Conservation (phyloP, 192 early-diverging fungal species). For the Coemansia sp. region DNA sequence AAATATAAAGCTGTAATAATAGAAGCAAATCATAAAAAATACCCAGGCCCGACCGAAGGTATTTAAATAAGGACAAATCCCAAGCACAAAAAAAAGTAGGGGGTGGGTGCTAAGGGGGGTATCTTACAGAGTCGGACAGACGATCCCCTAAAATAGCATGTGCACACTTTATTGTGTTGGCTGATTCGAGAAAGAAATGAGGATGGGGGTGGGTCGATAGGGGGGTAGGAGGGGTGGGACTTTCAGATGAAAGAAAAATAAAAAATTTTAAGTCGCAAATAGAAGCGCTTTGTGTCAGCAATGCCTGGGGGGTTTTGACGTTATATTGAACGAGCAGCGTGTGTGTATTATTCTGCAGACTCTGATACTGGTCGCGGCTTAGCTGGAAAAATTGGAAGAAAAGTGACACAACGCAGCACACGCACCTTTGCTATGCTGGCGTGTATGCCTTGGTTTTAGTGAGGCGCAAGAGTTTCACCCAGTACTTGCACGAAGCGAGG, state of each 20-base stretch:
- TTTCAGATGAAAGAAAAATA: constrained; percentile 2
- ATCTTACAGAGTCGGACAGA: constrained; percentile 6
- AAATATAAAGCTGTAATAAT: constrained; percentile 3
- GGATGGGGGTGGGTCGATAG: neutral
- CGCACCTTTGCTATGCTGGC: too few species aligned
- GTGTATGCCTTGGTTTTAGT: too few species aligned
- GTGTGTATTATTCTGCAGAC: too few species aligned
- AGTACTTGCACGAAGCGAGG: too few species aligned
- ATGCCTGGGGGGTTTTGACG: too few species aligned
- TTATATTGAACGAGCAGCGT: too few species aligned
- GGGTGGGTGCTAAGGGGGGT: neutral
- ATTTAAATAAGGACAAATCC: constrained; percentile 15
- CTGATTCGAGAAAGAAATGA: constrained; percentile 1
- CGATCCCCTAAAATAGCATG: constrained; percentile 33
- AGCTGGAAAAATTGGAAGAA: too few species aligned
- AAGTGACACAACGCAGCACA: too few species aligned
- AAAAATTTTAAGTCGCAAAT: neutral
- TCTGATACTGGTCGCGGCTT: too few species aligned
- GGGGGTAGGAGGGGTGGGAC: neutral
- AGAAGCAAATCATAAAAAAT: constrained; percentile 10
- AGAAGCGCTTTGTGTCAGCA: neutral
- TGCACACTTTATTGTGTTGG: constrained; percentile 3
- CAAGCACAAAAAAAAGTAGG: neutral
- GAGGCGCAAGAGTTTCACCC: too few species aligned
- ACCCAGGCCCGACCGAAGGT: constrained; percentile 9